phyloP scores from a whole-genome alignment of 1,139 yeast genomes.

The Suhomyces bolitotheri region DNA sequence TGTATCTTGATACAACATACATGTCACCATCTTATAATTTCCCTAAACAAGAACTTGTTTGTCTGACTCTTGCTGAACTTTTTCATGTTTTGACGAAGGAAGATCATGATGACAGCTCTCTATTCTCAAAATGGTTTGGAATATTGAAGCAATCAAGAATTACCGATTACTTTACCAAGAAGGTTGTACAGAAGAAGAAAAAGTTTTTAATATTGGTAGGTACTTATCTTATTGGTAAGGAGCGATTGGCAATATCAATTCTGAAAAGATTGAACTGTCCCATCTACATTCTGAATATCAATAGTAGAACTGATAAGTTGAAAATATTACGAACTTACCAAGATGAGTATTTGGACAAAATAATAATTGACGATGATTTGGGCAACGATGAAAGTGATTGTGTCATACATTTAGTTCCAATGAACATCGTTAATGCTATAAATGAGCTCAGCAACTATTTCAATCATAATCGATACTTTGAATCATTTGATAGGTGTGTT shows the following conservation, averaged over 20 bases:
- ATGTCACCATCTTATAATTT: conserved; percentile 71
- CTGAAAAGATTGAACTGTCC: conserved; percentile 55
- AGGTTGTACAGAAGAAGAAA: conserved; percentile 27
- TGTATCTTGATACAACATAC: conserved; percentile 88
- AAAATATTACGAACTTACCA: conserved; percentile 39
- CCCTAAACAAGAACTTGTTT: conserved; percentile 73
- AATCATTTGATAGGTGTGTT: conserved; percentile 54
- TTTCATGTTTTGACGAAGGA: conserved; percentile 38
- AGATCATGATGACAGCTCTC: conserved; percentile 18
- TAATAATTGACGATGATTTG: conserved; percentile 33
- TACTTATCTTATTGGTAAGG: conserved; percentile 90
- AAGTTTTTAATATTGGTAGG: conserved; percentile 73
- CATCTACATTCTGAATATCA: conserved; percentile 51
- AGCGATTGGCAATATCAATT: conserved; percentile 69
- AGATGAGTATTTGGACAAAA: conserved; percentile 33
- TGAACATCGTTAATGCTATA: conserved; percentile 45
- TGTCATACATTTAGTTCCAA: conserved; percentile 70
- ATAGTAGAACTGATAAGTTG: conserved; percentile 50
- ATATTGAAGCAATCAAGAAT: conserved; percentile 39
- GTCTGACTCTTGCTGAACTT: conserved; percentile 57
- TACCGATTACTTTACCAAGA: conserved; percentile 42
- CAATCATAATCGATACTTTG: conserved; percentile 46
- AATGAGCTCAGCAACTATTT: conserved; percentile 50
- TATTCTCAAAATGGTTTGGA: conserved; percentile 43
- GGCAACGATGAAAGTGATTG: conserved; percentile 46